These are phyloP conservation scores for Cucumis sativus DNA, from an alignment of 306 rosid genomes.

Conservation along the genomic window Cucumber_9930_V3 NC_026655.2:4593501-4594000, in stretches of 20 bases:
- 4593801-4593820: no score
- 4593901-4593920: not conserved
- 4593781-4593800: no score
- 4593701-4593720: constrained; percentile 32
- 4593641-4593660: constrained; percentile 12
- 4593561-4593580: constrained; percentile 3
- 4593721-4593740: constrained; percentile 52
- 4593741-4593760: not conserved
- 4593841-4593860: no score
- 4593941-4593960: constrained; percentile 95
- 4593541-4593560: constrained; percentile 10
- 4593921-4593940: constrained; percentile 49
- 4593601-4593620: constrained; percentile 14
- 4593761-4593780: no score
- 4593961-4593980: constrained; percentile 80
- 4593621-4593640: not conserved
- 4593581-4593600: not conserved
- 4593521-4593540: not conserved
- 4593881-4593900: not conserved
- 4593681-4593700: constrained; percentile 32
- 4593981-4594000: constrained; percentile 79
- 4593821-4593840: no score
- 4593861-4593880: not conserved
- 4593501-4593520: not conserved
- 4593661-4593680: constrained; percentile 28